A percentile compares a stretch with the other conserved stretches of the same genome.
Conservation (phyloP, 768 basidiomycete species). For the Tulasnella sp. region DNA sequence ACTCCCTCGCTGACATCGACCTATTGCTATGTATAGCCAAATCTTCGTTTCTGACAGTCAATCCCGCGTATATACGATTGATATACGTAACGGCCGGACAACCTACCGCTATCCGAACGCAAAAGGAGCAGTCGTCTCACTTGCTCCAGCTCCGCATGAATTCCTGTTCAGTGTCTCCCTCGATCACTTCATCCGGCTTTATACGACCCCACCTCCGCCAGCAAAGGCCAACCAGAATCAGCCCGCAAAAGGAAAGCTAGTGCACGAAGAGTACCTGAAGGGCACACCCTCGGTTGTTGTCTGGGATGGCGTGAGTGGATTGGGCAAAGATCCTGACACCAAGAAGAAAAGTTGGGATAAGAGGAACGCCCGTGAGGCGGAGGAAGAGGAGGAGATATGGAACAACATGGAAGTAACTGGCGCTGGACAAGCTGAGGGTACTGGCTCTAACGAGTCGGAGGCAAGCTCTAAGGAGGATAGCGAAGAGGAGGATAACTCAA, state of each 20-base stretch:
- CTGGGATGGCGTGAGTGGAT: constrained; percentile 51
- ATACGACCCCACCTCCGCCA: constrained; percentile 52
- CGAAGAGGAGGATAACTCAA: not conserved
- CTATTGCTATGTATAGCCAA: constrained; percentile 52
- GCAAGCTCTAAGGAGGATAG: not conserved
- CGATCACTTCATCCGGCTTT: constrained; percentile 73
- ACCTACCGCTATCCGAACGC: constrained; percentile 70
- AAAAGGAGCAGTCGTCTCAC: constrained; percentile 31
- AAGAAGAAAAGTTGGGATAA: constrained; percentile 28
- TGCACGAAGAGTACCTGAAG: constrained; percentile 67
- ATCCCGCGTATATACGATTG: constrained; percentile 65
- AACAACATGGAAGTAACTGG: constrained; percentile 57
- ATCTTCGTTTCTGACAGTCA: constrained; percentile 69
- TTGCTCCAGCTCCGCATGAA: constrained; percentile 36
- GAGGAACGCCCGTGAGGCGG: constrained; percentile 39
- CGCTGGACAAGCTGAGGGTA: not conserved
- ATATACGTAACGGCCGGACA: constrained; percentile 67
- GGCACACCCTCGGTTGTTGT: constrained; percentile 63
- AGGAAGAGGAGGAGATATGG: constrained; percentile 67
- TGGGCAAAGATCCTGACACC: constrained; percentile 18
- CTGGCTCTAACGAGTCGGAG: not conserved
- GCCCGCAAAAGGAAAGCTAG: constrained; percentile 60
- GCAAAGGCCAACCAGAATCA: constrained; percentile 54
- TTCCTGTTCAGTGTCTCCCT: constrained; percentile 63
- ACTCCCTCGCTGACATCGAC: constrained; percentile 19